Base-by-base conservation (phyloP, 768 basidiomycete genomes). In the Auricularia sp. region DNA sequence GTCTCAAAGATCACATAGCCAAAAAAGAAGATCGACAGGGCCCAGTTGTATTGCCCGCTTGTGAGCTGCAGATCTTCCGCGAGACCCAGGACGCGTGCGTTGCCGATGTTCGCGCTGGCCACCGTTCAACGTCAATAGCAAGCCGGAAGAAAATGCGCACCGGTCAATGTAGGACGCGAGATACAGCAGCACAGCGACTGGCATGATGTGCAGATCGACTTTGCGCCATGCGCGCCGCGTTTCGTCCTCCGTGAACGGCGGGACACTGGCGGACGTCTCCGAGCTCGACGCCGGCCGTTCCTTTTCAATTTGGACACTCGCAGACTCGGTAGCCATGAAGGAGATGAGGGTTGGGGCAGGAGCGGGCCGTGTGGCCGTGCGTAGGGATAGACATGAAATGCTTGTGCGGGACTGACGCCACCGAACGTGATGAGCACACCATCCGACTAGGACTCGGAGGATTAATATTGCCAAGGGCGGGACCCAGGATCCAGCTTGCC, bases 71-170 rank as follows among this genome's bases (percentile, higher is more conserved):
- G 67, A 18, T 69, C 62, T 8, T 64, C 65, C 10, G 67, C 65
- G 33, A 74, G 65, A 0, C 74, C 74, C 34, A 72, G 68, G 12
- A 72, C 72, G 43, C 69, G 72, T 3, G 73, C 73, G 58, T 75
- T 74, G 18, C 73, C 74, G 60, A 75, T 75, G 63, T 75, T 74
- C 14, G 72, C 70, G 8, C 74, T 72, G 60, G 65, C 34, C 11
- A 14, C 7, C 56, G 34, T 33, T 14, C 11, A 59, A 59, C 12
- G 29, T 8, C 10, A 59, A 21, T 18, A 6, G 18, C 11, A 51
- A 6, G 47, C 6, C 18, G 14, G 21, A 21, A 18, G 18, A 51
- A 18, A 18, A 51, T 6, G 33, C 7, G 21, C 29, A 59, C 56
- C 56, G 7, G 60, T 47, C 59, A 44, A 68, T 64, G 56, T 68